These are phyloP conservation scores for Metschnikowia reukaufii DNA, from an alignment of 805 yeast species.

Conservation along the genomic window DNA sequence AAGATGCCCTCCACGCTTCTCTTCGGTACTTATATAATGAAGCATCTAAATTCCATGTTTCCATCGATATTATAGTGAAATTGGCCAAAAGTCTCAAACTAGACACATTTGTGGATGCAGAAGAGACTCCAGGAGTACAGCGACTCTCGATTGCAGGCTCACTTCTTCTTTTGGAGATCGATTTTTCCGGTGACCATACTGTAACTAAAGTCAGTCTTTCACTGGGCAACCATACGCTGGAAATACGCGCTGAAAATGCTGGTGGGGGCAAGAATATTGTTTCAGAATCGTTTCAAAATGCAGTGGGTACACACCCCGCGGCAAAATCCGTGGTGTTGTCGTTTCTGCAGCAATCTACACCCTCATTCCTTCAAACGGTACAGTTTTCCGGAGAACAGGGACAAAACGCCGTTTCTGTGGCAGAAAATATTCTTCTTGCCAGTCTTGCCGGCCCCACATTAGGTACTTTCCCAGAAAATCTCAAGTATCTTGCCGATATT, in stretches of 20 bases:
- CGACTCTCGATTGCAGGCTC: slow-evolving; percentile 45
- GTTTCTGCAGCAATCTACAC: slow-evolving; percentile 2
- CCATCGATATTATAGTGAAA: slow-evolving; percentile 39
- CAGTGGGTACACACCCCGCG: background rate
- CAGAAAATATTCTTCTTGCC: slow-evolving; percentile 30
- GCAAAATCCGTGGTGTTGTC: slow-evolving; percentile 2
- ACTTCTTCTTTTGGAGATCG: slow-evolving; percentile 40
- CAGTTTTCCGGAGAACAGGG: background rate
- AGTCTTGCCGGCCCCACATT: slow-evolving; percentile 27
- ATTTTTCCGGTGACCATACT: slow-evolving; percentile 27
- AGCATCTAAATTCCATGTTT: slow-evolving; percentile 30
- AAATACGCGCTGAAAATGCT: background rate
- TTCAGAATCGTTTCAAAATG: background rate
- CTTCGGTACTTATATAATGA: slow-evolving; percentile 31
- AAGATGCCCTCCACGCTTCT: slow-evolving; percentile 14
- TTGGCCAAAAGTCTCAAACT: slow-evolving; percentile 41
- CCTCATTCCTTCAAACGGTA: slow-evolving; percentile 3
- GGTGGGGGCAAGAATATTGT: background rate
- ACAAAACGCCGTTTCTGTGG: slow-evolving; percentile 12
- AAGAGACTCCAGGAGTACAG: slow-evolving; percentile 12
- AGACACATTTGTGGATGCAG: slow-evolving; percentile 43
- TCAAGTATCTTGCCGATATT: slow-evolving; percentile 36
- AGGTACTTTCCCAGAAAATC: slow-evolving; percentile 35
- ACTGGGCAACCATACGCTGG: slow-evolving; percentile 30
- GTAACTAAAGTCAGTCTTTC: slow-evolving; percentile 36